Evolutionary conservation across 2,329 filamentous ascomycete species (phyloP).

Genomic region (Curvularia lunata): DNA sequence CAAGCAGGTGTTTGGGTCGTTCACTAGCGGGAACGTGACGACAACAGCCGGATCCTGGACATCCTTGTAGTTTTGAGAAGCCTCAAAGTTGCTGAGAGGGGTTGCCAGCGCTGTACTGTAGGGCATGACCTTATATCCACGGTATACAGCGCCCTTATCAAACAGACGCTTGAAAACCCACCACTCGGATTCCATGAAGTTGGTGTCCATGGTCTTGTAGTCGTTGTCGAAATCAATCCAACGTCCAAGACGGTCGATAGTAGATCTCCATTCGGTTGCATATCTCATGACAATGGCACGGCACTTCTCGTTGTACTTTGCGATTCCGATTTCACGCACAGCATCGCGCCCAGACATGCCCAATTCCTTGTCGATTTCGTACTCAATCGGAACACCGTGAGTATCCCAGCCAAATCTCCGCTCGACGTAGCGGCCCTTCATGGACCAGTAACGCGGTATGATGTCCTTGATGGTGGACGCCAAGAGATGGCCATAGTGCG

Average conservation of each 20-base stretch:
- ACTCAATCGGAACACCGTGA: conserved; percentile 92
- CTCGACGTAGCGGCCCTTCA: conserved; percentile 94
- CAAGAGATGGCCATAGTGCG: conserved; percentile 77
- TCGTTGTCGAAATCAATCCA: conserved; percentile 99
- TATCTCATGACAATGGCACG: conserved; percentile 93
- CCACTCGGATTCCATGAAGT: conserved; percentile 95
- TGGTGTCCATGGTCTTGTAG: conserved; percentile 97
- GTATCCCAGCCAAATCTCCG: conserved; percentile 95
- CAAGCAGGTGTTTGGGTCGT: conserved; percentile 75
- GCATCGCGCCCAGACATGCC: conserved; percentile 87
- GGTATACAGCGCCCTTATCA: conserved; percentile 88
- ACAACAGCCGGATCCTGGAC: conserved; percentile 90
- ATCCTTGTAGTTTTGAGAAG: conserved; percentile 93
- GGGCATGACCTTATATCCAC: conserved; percentile 90
- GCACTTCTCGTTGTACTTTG: conserved; percentile 90
- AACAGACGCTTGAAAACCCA: conserved; percentile 96
- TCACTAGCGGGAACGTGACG: conserved; percentile 81
- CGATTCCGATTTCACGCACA: conserved; percentile 83
- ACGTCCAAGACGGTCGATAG: conserved; percentile 84
- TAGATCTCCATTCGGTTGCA: conserved; percentile 83
- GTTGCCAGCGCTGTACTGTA: conserved; percentile 92
- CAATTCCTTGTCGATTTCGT: conserved; percentile 96
- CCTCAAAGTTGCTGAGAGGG: conserved; percentile 90
- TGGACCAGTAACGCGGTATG: conserved; percentile 94
- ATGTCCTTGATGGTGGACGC: conserved; percentile 97